These are phyloP conservation scores for Lactarius hengduanensis DNA, from an alignment of 768 basidiomycete species.

Conservation along the genomic window DNA sequence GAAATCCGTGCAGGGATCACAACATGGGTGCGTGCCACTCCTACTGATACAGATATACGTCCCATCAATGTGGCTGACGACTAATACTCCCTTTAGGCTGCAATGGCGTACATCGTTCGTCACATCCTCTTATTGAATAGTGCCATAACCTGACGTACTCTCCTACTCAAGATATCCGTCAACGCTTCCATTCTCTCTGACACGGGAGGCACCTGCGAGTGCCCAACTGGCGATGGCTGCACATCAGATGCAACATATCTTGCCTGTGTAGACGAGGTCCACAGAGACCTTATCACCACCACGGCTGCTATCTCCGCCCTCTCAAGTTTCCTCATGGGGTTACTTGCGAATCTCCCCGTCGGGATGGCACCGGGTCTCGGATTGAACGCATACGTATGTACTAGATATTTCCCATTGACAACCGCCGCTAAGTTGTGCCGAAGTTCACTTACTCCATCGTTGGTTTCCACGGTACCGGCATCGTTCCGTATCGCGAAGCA, in stretches of 20 bases:
- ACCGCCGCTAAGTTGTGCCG: not conserved
- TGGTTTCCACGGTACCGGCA: slow-evolving; percentile 74
- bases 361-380: slow-evolving; percentile 86
- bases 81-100: slow-evolving; percentile 44
- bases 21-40: slow-evolving; percentile 60
- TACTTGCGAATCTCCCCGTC: slow-evolving; percentile 85
- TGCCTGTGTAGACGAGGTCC: slow-evolving; percentile 55
- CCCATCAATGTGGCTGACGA: slow-evolving; percentile 19
- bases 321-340: slow-evolving; percentile 77
- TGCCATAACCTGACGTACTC: not conserved
- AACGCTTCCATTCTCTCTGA: slow-evolving; percentile 78
- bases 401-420: not conserved
- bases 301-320: slow-evolving; percentile 78
- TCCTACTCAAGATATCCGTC: slow-evolving; percentile 63
- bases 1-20: slow-evolving; percentile 78
- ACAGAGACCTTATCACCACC: slow-evolving; percentile 76
- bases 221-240: slow-evolving; percentile 59
- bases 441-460: slow-evolving; percentile 89
- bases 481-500: slow-evolving; percentile 75
- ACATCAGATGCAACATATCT: slow-evolving; percentile 51
- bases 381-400: slow-evolving; percentile 72
- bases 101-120: slow-evolving; percentile 79
- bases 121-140: slow-evolving; percentile 2
- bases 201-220: slow-evolving; percentile 80
- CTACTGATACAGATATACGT: not conserved